A percentile compares a stretch with the other conserved stretches of the same genome.
These are phyloP conservation scores for Zymoseptoria tritici DNA, from an alignment of 2,329 filamentous ascomycete species.

Conservation along the genomic window DNA sequence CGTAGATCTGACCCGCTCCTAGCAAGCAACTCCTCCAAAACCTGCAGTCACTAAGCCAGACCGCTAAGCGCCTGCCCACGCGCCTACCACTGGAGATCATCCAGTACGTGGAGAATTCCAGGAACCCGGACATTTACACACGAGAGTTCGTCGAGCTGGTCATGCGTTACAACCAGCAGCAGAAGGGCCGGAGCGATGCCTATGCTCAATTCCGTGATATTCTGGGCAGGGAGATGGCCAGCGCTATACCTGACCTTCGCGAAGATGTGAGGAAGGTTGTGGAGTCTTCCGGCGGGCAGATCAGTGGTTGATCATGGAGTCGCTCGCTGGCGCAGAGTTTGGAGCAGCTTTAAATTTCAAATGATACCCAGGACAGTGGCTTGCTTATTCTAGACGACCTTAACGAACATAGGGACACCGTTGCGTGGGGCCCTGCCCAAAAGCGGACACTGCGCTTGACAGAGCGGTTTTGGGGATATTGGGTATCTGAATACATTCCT, in stretches of 20 bases:
- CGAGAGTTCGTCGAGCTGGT: constrained; percentile 58
- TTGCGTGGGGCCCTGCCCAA: no score
- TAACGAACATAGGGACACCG: not conserved
- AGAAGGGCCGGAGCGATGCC: constrained; percentile 54
- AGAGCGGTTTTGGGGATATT: not conserved
- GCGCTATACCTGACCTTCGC: constrained; percentile 49
- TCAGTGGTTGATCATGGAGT: not conserved
- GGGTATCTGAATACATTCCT: not conserved
- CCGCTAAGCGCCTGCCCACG: constrained; percentile 43
- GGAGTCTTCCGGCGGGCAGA: constrained; percentile 35
- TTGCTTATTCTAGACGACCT: not conserved
- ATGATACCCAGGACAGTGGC: not conserved
- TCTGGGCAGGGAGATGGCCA: constrained; percentile 50
- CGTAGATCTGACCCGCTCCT: constrained; percentile 22
- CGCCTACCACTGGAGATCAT: constrained; percentile 56
- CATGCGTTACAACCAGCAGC: constrained; percentile 54
- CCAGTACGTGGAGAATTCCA: constrained; percentile 55
- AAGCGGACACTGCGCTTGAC: not conserved
- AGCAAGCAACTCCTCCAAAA: constrained; percentile 45
- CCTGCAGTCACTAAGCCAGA: constrained; percentile 46
- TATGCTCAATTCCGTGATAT: constrained; percentile 53
- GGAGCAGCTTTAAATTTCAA: not conserved
- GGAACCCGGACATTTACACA: constrained; percentile 61
- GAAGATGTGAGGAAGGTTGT: constrained; percentile 48
- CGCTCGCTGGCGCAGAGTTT: not conserved